phyloP scores from a whole-genome alignment of 371 early-diverging fungal genomes.

The Actinomortierella ambigua region DNA sequence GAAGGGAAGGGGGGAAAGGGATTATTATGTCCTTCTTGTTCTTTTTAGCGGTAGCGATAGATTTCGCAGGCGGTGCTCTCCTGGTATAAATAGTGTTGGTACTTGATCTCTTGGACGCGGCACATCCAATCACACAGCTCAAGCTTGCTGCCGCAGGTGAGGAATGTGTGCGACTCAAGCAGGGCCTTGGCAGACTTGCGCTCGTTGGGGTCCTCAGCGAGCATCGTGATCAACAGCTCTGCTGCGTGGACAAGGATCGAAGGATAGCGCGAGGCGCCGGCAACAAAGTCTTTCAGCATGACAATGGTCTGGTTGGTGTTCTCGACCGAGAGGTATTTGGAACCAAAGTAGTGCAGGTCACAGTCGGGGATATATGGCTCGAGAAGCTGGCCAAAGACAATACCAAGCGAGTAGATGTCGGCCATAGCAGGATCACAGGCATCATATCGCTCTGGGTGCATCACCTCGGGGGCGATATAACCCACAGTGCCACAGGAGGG shows the following conservation, averaged over 20 bases:
- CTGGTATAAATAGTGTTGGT: conserved; percentile 36
- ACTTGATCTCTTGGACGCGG: conserved; percentile 48
- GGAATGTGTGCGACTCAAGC: conserved; percentile 35
- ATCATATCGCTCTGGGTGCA: conserved; percentile 36
- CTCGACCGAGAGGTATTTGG: conserved; percentile 58
- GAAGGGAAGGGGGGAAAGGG: background rate
- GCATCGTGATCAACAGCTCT: conserved; percentile 32
- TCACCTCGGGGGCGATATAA: conserved; percentile 81
- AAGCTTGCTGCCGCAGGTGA: conserved; percentile 16
- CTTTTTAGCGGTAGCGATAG: conserved; percentile 33
- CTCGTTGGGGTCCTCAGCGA: conserved; percentile 31
- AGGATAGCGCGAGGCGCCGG: conserved; percentile 31
- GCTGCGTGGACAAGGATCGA: conserved; percentile 37
- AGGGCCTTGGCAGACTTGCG: conserved; percentile 38
- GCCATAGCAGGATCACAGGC: conserved; percentile 48
- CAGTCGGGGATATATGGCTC: conserved; percentile 62
- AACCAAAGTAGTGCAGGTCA: conserved; percentile 64
- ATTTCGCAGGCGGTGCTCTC: conserved; percentile 39
- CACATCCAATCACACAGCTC: conserved; percentile 44
- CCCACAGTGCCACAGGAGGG: conserved; percentile 73
- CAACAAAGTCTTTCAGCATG: conserved; percentile 50
- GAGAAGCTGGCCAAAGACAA: conserved; percentile 69
- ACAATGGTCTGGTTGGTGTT: conserved; percentile 55
- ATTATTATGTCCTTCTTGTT: background rate
- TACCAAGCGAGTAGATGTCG: conserved; percentile 70